phyloP scores from a whole-genome alignment of 345 rosid genomes.

The Hibiscus tridactylites region DNA sequence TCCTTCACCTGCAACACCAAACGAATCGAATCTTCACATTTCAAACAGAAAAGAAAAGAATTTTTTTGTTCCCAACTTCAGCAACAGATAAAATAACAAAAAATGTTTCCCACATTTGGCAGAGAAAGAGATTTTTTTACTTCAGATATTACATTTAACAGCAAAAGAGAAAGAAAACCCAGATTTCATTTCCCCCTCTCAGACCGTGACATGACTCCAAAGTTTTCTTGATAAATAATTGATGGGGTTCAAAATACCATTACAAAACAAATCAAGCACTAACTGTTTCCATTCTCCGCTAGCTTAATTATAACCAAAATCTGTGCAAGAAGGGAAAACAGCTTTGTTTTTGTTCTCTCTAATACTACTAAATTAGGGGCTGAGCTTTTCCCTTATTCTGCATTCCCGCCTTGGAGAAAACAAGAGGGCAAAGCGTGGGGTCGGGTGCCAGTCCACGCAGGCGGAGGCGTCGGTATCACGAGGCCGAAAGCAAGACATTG shows the following conservation, averaged over 20 bases:
- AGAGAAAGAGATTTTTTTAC: no score
- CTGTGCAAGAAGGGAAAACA: not conserved
- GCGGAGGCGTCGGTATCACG: slow-evolving; percentile 32
- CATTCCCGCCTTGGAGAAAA: slow-evolving; percentile 28
- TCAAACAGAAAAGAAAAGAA: not conserved
- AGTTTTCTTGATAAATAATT: not conserved
- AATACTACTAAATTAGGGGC: not conserved
- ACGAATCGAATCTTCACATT: slow-evolving; percentile 15
- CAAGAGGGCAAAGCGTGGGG: slow-evolving; percentile 11
- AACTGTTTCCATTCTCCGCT: not conserved
- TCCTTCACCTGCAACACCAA: slow-evolving; percentile 15
- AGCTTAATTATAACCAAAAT: not conserved
- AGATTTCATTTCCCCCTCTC: not conserved
- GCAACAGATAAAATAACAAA: slow-evolving; percentile 1
- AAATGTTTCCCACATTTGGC: no score
- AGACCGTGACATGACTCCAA: not conserved
- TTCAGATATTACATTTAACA: no score
- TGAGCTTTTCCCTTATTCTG: no score
- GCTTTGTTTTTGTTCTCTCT: not conserved
- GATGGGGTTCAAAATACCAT: not conserved
- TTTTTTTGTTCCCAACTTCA: not conserved
- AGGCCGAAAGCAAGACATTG: slow-evolving; percentile 44
- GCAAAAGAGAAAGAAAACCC: not conserved
- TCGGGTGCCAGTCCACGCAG: slow-evolving; percentile 22
- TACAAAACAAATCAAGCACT: not conserved